A percentile compares a stretch with the other conserved stretches of the same genome.
These are phyloP conservation scores for Xylaria venustula DNA, from an alignment of 495 filamentous ascomycete species.

Conservation along the genomic window DNA sequence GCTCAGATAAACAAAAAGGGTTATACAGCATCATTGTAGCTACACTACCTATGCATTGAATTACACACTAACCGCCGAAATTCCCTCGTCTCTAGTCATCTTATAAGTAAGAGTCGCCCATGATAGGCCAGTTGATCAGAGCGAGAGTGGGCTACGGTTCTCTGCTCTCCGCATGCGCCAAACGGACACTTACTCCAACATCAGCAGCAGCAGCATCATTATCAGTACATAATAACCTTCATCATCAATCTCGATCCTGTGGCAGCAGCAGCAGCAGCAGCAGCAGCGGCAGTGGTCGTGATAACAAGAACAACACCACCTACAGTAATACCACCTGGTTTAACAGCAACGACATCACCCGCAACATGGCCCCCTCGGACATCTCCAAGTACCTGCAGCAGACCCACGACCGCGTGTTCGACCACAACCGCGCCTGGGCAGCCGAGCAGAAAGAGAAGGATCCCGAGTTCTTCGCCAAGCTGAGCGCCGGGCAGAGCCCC, in stretches of 20 bases:
- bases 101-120: background rate
- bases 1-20: background rate
- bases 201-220: background rate
- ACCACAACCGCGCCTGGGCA: conserved; percentile 56
- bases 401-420: conserved; percentile 53
- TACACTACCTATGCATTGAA: no score
- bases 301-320: background rate
- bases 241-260: background rate
- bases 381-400: conserved; percentile 43
- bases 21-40: no score
- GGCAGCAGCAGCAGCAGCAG: background rate
- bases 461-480: conserved; percentile 55
- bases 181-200: background rate
- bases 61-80: conserved; percentile 9
- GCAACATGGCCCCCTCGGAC: conserved; percentile 36
- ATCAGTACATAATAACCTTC: no score
- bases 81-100: background rate
- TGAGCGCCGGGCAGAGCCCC: conserved; percentile 53
- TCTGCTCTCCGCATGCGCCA: conserved; percentile 11
- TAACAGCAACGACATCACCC: conserved; percentile 10
- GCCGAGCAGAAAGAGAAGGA: conserved; percentile 46
- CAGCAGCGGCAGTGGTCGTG: background rate
- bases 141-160: conserved; percentile 2
- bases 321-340: background rate
- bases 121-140: conserved; percentile 7